phyloP scores from a whole-genome alignment of 2,329 filamentous ascomycete species.

The Pseudogymnoascus sp. region DNA sequence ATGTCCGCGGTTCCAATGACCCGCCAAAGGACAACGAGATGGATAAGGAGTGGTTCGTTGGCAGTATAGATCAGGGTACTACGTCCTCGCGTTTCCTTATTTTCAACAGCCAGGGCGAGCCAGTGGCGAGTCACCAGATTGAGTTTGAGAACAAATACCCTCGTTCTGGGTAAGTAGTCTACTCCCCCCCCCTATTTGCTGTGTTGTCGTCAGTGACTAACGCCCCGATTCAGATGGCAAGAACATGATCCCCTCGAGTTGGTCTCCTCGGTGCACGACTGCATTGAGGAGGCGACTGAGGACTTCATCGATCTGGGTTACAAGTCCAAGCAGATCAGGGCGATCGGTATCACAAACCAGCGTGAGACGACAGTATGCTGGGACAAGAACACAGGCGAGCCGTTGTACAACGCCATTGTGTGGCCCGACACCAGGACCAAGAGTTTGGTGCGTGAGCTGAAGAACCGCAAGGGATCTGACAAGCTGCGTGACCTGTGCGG shows the following conservation, averaged over 20 bases:
- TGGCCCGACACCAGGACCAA: slow-evolving; percentile 78
- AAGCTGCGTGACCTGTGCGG: slow-evolving; percentile 62
- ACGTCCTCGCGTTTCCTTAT: slow-evolving; percentile 86
- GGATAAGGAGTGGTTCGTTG: slow-evolving; percentile 58
- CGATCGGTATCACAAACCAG: slow-evolving; percentile 76
- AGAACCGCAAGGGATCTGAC: slow-evolving; percentile 55
- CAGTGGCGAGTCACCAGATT: slow-evolving; percentile 75
- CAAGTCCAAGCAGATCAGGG: slow-evolving; percentile 58
- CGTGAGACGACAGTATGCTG: slow-evolving; percentile 75
- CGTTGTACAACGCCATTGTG: slow-evolving; percentile 73
- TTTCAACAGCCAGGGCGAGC: slow-evolving; percentile 71
- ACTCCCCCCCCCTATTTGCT: not conserved
- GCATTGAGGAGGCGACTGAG: slow-evolving; percentile 66
- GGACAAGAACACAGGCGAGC: slow-evolving; percentile 68
- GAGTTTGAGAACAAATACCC: slow-evolving; percentile 82
- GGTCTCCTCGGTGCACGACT: slow-evolving; percentile 61
- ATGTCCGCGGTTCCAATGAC: not conserved
- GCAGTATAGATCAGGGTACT: slow-evolving; percentile 84
- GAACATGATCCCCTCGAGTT: slow-evolving; percentile 76
- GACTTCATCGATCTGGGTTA: slow-evolving; percentile 62
- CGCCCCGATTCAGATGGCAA: slow-evolving; percentile 57
- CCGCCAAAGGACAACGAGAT: slow-evolving; percentile 15
- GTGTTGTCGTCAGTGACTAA: not conserved
- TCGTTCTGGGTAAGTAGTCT: slow-evolving; percentile 64
- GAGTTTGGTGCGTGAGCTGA: slow-evolving; percentile 64